Evolutionary conservation across 805 yeast genomes (phyloP), one percentile per base, ranked within the genome.

Genomic region (Sugiyamaella americana): DNA sequence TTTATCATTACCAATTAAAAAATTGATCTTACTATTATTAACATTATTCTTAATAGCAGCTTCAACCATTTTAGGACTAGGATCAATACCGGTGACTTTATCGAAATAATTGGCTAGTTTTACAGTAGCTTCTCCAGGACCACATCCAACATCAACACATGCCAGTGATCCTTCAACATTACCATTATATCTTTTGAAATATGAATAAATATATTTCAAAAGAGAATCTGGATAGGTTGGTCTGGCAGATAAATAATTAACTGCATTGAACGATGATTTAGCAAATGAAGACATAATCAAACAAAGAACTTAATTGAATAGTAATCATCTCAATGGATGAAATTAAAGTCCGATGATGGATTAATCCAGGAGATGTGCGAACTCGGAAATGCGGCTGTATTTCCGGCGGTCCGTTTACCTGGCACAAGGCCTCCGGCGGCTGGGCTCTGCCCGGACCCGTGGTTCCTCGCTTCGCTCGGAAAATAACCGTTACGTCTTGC

Each of bases 61-160:
- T 1, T 62, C 59, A 11, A 82, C 66, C 91, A 84, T 84, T 1
- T 65, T 64, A 1, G 58, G 59, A 0, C 87, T 79, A 2, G 75
- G 66, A 59, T 85, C 95, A 1, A 79, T 67, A 1, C 91, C 94
- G 22, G 79, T 65, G 1, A 79, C 77, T 0, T 63, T 52, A n/a
- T 69, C 59, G 54, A 80, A 79, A 42, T 66, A 61, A 1, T 63
- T 52, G 2, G 72, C 54, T 32, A 82, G 58, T 37, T 78, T 76
- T 48, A 73, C 69, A 0, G 89, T 74, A 1, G 82, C 91, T 51
- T 79, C 79, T 0, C 94, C 94, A 0, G 93, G 76, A 0, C 95
- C 95, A 62, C 88, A 82, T 0, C 93, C 95, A 3, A 82, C 65
- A 64, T 87, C 96, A 10, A 85, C 59, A 37, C 42, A 37, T n/a